Conservation (phyloP, 345 rosid genomes). For the Nephelium lappaceum region DNA sequence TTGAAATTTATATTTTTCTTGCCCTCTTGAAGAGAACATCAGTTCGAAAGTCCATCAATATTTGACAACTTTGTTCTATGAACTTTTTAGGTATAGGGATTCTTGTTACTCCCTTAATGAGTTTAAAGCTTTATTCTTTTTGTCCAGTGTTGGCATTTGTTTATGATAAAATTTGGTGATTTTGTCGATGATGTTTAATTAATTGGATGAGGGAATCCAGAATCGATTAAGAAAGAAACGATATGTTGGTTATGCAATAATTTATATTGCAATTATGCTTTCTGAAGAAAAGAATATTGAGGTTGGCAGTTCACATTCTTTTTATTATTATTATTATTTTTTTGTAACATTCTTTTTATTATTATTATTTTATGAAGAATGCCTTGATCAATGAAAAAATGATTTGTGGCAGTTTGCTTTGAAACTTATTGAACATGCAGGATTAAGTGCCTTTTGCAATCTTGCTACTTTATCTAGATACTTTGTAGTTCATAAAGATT, state of each 20-base stretch:
- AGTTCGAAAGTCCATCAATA: background rate
- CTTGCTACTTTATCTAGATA: background rate
- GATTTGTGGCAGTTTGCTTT: background rate
- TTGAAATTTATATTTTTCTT: background rate
- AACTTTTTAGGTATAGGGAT: background rate
- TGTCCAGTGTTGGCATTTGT: background rate
- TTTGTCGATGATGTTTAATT: background rate
- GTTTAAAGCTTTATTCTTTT: background rate
- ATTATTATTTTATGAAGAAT: background rate
- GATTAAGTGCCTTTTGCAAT: background rate
- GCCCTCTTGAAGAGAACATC: background rate
- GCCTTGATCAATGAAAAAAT: background rate
- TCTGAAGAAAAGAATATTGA: background rate
- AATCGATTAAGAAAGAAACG: background rate
- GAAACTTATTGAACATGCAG: background rate
- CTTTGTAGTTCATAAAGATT: background rate
- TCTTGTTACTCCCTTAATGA: background rate
- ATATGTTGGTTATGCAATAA: background rate
- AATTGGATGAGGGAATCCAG: background rate
- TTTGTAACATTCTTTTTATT: too few relatives aligned
- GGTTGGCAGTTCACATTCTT: background rate
- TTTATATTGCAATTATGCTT: background rate
- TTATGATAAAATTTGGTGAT: background rate
- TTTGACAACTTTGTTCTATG: background rate
- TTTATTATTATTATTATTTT: too few relatives aligned